Base-by-base conservation (phyloP, 2,329 filamentous ascomycete species). In the Aspergillus novoparasiticus region DNA sequence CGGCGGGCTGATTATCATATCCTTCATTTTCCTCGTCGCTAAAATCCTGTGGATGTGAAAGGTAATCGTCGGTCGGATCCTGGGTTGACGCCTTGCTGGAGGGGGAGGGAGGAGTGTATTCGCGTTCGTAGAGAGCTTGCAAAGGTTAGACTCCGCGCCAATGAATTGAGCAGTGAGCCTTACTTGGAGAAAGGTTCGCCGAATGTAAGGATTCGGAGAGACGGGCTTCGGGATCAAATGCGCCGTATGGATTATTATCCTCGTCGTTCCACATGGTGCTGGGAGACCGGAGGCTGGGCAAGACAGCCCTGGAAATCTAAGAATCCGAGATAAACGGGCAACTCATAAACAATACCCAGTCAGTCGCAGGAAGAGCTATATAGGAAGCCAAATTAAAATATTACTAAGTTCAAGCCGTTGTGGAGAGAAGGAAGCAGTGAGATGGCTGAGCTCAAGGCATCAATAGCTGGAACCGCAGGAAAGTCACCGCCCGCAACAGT, bases 191-290 rank as follows among this genome's bases (percentile, higher is more conserved):
- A 62, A 79, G 66, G n/a, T 73, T 73, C 36, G 72, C 71, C 54
- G 89, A 89, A 45, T 89, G 91, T 60, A 87, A 82, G 26, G 89
- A 87, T 74, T 90, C 88, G 23, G 84, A 92, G 53, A 88, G 85
- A 76, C 90, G 88, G 66, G 91, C 92, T 78, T 96, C 92, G 72
- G 91, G 90, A 78, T 95, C 92, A 82, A 96, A 97, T 79, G 92
- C 94, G 73, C 93, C 94, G 75, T 98, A 97, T 6, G 94, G 94
- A 78, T 98, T 98, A 81, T 98, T 98, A 76, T 98, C 93, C 82
- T 98, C 94, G 84, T 98, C 94, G 85, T 97, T 96, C 94, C 94
- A 98, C 94, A 98, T 98, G 70, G 72, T 85, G 77, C 59, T 23
- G 16, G 39, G 39, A 41, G 39, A 41, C 39, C 26, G 62, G 62